phyloP scores from a whole-genome alignment of 176 grass and related monocot genomes.

The Elymus sibiricus region DNA sequence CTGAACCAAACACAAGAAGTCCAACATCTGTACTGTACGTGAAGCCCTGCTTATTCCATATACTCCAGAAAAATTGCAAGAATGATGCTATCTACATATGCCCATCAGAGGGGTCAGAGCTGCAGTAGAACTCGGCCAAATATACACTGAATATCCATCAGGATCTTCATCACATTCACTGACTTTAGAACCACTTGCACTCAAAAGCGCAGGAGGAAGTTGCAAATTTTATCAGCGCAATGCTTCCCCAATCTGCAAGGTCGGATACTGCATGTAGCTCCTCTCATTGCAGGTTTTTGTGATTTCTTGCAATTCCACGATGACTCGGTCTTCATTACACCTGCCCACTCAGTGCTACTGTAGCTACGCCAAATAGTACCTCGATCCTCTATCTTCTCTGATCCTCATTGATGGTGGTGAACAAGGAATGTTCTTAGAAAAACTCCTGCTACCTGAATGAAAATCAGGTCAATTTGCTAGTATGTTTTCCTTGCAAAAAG shows the following conservation, averaged over 20 bases:
- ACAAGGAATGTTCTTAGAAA: not conserved
- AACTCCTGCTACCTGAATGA: not conserved
- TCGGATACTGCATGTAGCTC: not conserved
- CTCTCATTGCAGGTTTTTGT: not conserved
- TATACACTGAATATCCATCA: not conserved
- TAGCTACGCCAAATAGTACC: not conserved
- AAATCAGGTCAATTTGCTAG: not conserved
- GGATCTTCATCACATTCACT: not conserved
- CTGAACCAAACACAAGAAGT: not conserved
- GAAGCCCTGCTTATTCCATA: not conserved
- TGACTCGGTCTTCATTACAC: not conserved
- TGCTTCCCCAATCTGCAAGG: not conserved
- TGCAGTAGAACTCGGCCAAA: not conserved
- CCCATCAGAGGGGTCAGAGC: not conserved
- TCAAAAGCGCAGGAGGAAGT: not conserved
- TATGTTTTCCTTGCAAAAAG: not conserved
- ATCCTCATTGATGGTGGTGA: not conserved
- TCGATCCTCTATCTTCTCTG: not conserved
- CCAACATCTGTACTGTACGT: not conserved
- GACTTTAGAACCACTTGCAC: not conserved
- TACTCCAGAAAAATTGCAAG: conserved; percentile 17
- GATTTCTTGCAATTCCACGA: not conserved
- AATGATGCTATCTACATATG: not conserved
- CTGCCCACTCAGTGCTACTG: not conserved
- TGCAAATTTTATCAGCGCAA: not conserved